These are phyloP conservation scores for Aspergillus neotritici DNA, from an alignment of 2,329 filamentous ascomycete genomes.

Conservation along the genomic window DNA sequence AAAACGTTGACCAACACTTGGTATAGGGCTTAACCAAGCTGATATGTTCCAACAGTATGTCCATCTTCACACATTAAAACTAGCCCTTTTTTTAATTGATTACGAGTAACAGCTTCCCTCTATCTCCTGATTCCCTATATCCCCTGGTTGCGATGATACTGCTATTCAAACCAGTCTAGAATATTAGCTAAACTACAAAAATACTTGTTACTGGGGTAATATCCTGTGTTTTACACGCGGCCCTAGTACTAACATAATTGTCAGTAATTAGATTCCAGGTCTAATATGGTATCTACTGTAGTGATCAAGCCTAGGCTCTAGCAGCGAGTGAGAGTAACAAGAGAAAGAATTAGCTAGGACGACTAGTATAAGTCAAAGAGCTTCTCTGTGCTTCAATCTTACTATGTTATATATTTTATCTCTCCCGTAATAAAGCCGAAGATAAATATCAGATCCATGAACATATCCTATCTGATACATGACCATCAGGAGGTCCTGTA, in stretches of 20 bases:
- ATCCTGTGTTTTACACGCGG: slow-evolving; percentile 11
- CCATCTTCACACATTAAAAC: no score
- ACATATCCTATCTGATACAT: slow-evolving; percentile 24
- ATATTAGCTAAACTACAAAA: no score
- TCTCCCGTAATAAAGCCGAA: slow-evolving; percentile 35
- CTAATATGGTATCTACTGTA: slow-evolving; percentile 20
- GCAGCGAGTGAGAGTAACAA: no score
- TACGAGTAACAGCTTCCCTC: no score
- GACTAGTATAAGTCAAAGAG: slow-evolving; percentile 23
- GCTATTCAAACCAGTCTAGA: no score
- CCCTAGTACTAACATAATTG: slow-evolving; percentile 17
- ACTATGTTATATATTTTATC: no score
- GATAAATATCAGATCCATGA: slow-evolving; percentile 39
- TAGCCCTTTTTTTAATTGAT: no score
- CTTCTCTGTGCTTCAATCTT: slow-evolving; percentile 35
- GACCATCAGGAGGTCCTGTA: slow-evolving; percentile 24
- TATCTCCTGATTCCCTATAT: no score
- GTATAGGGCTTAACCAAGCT: no score
- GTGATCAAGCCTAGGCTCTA: slow-evolving; percentile 14
- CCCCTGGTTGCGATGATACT: no score
- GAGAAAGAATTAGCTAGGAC: slow-evolving; percentile 1
- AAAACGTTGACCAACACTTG: no score
- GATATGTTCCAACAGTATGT: no score
- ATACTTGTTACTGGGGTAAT: not conserved
- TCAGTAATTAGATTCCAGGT: slow-evolving; percentile 26